Conservation (phyloP, 2,329 filamentous ascomycete genomes). For the Simplicillium aogashimaense region DNA sequence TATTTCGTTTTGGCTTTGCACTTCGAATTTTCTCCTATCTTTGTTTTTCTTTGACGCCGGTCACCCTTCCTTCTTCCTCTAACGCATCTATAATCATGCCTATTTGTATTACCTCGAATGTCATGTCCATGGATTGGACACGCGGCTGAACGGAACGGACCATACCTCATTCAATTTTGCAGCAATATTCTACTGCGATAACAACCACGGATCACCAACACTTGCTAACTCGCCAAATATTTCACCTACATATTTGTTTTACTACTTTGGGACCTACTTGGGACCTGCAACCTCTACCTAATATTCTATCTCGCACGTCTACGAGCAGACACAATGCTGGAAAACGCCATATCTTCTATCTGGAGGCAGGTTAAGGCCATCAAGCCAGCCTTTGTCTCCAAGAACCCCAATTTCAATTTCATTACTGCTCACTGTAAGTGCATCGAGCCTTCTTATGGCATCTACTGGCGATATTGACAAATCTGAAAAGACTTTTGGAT, state of each 20-base stretch:
- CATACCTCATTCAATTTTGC: neutral
- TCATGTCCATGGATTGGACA: conserved; percentile 14
- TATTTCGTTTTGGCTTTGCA: too few relatives aligned
- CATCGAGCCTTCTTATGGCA: neutral
- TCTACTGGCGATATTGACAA: neutral
- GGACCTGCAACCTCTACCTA: too few relatives aligned
- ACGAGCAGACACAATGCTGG: conserved; percentile 16
- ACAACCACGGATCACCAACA: too few relatives aligned
- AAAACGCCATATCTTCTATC: conserved; percentile 19
- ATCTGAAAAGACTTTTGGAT: conserved; percentile 62
- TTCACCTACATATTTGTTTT: too few relatives aligned
- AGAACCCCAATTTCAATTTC: conserved; percentile 66
- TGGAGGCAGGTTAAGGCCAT: conserved; percentile 35
- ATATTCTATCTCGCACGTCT: too few relatives aligned
- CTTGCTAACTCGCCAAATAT: too few relatives aligned
- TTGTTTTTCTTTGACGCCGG: too few relatives aligned
- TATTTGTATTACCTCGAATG: conserved; percentile 1
- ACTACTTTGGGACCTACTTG: too few relatives aligned
- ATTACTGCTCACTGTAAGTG: conserved; percentile 68
- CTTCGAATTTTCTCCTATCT: too few relatives aligned
- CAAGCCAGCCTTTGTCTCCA: conserved; percentile 48
- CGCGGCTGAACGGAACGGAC: conserved; percentile 8
- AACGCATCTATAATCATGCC: conserved; percentile 4
- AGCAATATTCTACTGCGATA: conserved; percentile 4
- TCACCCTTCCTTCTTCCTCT: neutral